A percentile compares a stretch with the other conserved stretches of the same genome.
These are phyloP conservation scores for Melaleuca alternifolia DNA, from an alignment of 345 rosid genomes.

Conservation along the genomic window DNA sequence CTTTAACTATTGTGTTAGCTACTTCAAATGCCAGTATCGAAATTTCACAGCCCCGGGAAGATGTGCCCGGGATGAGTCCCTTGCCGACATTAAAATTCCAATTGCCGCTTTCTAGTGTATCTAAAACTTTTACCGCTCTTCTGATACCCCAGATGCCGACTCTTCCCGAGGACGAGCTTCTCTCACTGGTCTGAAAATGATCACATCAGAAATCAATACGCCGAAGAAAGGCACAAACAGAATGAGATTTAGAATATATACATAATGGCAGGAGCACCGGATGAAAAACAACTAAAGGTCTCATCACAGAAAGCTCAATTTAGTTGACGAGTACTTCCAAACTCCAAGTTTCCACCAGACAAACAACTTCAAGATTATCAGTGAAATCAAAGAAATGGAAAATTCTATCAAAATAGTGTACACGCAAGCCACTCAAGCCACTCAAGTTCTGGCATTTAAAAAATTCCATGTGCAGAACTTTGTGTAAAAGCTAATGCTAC, in stretches of 20 bases:
- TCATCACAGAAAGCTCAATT: background rate
- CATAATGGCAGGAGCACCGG: background rate
- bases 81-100: constrained; percentile 47
- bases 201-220: background rate
- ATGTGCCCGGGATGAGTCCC: constrained; percentile 35
- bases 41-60: constrained; percentile 44
- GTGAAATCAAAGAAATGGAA: background rate
- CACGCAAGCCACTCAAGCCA: background rate
- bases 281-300: background rate
- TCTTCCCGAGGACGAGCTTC: constrained; percentile 51
- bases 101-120: constrained; percentile 71
- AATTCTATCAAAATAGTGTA: background rate
- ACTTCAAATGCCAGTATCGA: constrained; percentile 79
- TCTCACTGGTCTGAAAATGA: constrained; percentile 24
- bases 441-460: background rate
- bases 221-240: background rate
- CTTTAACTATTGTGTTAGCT: constrained; percentile 84
- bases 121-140: constrained; percentile 65
- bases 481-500: background rate
- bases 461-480: background rate
- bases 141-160: constrained; percentile 53
- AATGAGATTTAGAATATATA: background rate
- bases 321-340: background rate
- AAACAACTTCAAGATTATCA: background rate
- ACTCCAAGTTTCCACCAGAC: background rate